Evolutionary conservation across 2,329 filamentous ascomycete genomes (phyloP).

Genomic region (Fusarium hostae): DNA sequence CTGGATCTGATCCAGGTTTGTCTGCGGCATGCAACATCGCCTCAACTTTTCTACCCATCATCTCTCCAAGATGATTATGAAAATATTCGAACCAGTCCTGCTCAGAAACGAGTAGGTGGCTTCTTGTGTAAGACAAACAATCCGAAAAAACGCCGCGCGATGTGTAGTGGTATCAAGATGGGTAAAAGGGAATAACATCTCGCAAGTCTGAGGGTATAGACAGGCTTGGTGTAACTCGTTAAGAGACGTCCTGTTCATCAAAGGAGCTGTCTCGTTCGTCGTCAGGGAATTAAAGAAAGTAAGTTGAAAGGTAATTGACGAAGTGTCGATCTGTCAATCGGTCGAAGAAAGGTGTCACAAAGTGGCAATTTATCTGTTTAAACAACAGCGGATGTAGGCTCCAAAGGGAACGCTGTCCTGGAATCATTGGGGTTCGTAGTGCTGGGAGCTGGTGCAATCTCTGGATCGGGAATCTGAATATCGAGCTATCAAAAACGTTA

Average conservation of each 20-base stretch:
- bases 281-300: conserved; percentile 41
- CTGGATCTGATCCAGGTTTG: not conserved
- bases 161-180: conserved; percentile 47
- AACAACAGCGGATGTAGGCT: conserved; percentile 45
- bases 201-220: conserved; percentile 35
- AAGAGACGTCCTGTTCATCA: conserved; percentile 41
- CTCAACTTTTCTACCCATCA: conserved; percentile 26
- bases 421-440: conserved; percentile 54
- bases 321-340: conserved; percentile 11
- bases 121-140: conserved; percentile 19
- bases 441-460: conserved; percentile 67
- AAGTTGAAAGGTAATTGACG: conserved; percentile 20
- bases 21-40: conserved; percentile 14
- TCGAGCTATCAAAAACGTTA: conserved; percentile 66
- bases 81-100: conserved; percentile 3
- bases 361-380: conserved; percentile 16
- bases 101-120: not conserved
- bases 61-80: conserved; percentile 15
- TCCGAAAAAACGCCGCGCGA: conserved; percentile 44
- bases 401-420: conserved; percentile 48
- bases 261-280: conserved; percentile 41
- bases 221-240: conserved; percentile 37
- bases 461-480: conserved; percentile 83
- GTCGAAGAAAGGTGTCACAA: conserved; percentile 18
- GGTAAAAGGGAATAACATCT: conserved; percentile 30